Base-by-base conservation (phyloP, 805 yeast species). In the Diddensiella caesifluorescens region DNA sequence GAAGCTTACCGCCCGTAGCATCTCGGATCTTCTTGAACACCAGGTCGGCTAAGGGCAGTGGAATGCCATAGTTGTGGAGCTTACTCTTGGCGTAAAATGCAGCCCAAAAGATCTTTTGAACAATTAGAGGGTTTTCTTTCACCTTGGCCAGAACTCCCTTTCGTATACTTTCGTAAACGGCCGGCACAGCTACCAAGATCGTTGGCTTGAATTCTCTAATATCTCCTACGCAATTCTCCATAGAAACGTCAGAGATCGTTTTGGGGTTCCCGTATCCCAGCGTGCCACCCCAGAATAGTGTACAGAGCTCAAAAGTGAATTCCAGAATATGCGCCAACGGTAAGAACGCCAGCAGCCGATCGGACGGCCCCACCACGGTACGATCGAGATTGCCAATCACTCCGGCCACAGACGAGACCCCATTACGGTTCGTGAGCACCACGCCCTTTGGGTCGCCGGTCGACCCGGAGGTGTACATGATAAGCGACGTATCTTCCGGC, bases 321-420 rank as follows among this genome's bases (percentile, higher is more conserved):
- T 92, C 98, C 54, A 92, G 85, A 54, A 92, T 92, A 60, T 92
- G 98, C 5, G 98, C 98, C 57, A 92, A 74, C 9, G 98, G 98
- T 61, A 92, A 75, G 63, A 90, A 89, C 13, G 89, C 82, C 63
- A 92, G 78, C 49, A 90, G 68, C 52, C 87, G 74, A 65, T 92
- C 97, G 26, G 63, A 63, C 18, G 67, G 65, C 44, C 57, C 65
- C 39, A 87, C 75, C 33, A 65, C 40, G 16, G 65, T 64, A 42
- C 76, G 68, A 34, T 72, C 71, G 39, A 87, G 79, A 54, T 75
- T 73, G 33, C 77, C 68, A 21, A 81, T 62, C 44, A 85, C 79
- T 67, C 98, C 98, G 45, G 82, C 92, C 26, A 86, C 63, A 60
- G 95, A 96, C 18, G 95, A 84, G 41, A 90, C 67, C 35, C 92